These are phyloP conservation scores for Tolypocladium endophyticum DNA, from an alignment of 2,329 filamentous ascomycete genomes.

Conservation along the genomic window DNA sequence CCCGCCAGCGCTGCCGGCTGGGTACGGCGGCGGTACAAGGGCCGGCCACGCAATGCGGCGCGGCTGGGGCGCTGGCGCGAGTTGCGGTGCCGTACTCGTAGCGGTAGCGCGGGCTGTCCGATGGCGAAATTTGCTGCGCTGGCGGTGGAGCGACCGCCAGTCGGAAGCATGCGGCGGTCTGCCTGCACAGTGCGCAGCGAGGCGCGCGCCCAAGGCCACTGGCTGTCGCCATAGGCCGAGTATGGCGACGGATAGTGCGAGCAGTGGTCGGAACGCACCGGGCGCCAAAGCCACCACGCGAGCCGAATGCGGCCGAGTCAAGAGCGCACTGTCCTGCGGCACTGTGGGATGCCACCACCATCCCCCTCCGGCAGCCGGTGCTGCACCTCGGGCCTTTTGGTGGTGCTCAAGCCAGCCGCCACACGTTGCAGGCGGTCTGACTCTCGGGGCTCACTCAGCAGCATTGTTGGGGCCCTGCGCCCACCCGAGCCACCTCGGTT, in stretches of 20 bases:
- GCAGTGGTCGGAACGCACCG: background rate
- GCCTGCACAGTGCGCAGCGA: background rate
- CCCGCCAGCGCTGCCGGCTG: too few species aligned
- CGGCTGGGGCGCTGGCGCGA: background rate
- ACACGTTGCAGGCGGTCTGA: background rate
- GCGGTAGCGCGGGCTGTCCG: background rate
- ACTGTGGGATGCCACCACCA: too few species aligned
- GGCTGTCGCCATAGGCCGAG: background rate
- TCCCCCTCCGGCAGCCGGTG: too few species aligned
- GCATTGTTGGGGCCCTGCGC: background rate
- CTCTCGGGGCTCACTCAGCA: background rate
- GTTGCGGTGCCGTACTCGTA: background rate
- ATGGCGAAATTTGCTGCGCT: background rate
- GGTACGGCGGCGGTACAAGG: background rate
- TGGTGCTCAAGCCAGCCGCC: background rate
- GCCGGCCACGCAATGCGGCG: background rate
- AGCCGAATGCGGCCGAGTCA: background rate
- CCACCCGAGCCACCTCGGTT: background rate
- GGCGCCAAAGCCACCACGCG: background rate
- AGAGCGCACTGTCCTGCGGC: background rate
- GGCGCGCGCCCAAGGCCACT: background rate
- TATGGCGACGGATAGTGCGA: background rate
- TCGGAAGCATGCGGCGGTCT: background rate
- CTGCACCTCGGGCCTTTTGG: background rate
- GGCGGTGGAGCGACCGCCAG: background rate